Evolutionary conservation across 2,329 filamentous ascomycete genomes (phyloP).

Genomic region (Penicillium sp.): DNA sequence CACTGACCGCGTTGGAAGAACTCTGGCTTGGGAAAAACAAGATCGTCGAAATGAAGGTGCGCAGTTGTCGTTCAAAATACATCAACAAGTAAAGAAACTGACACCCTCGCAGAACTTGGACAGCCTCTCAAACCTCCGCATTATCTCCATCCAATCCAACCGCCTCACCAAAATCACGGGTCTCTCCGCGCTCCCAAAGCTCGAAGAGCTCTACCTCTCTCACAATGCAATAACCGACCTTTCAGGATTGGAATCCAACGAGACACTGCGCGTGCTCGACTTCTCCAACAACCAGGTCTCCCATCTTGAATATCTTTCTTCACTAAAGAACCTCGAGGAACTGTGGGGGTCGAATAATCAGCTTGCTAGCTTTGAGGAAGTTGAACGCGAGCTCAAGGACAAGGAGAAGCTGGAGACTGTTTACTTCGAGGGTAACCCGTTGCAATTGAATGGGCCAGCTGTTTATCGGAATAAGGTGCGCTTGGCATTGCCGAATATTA

Average conservation of each 20-base stretch:
- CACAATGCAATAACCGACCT: conserved; percentile 86
- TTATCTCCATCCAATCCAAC: conserved; percentile 94
- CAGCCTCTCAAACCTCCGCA: conserved; percentile 74
- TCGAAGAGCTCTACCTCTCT: conserved; percentile 93
- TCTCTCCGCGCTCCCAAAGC: conserved; percentile 67
- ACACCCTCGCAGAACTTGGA: conserved; percentile 57
- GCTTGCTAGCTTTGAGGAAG: conserved; percentile 74
- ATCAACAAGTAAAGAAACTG: not conserved
- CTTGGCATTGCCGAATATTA: conserved; percentile 79
- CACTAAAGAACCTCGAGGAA: conserved; percentile 74
- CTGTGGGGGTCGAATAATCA: conserved; percentile 93
- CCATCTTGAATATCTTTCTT: conserved; percentile 69
- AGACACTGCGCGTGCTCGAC: conserved; percentile 74
- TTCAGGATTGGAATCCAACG: conserved; percentile 67
- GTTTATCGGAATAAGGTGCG: conserved; percentile 93
- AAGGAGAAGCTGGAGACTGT: conserved; percentile 83
- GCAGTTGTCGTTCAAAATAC: not conserved
- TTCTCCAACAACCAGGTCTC: conserved; percentile 83
- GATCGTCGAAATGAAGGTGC: conserved; percentile 73
- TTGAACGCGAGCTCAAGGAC: conserved; percentile 72
- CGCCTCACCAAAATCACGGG: conserved; percentile 77
- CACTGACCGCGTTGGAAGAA: conserved; percentile 74
- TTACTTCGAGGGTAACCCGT: conserved; percentile 92
- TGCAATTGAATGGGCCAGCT: conserved; percentile 76
- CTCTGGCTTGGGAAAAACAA: conserved; percentile 97